Percentiles rank a stretch among this genome's conserved stretches.
phyloP scores from a whole-genome alignment of 148 eudicot species.

The Pouteria glomerata region DNA sequence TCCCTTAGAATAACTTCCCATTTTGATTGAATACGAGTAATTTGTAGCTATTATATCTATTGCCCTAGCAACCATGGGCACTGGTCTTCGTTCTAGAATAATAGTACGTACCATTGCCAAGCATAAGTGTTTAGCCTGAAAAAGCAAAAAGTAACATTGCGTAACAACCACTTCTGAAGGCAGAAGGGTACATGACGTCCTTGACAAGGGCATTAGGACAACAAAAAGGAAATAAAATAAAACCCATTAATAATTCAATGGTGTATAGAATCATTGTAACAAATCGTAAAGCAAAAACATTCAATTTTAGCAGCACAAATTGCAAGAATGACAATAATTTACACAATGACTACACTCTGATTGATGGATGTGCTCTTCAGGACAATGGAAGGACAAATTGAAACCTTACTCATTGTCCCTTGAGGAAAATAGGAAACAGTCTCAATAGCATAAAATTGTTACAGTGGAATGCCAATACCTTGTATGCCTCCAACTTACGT shows the following conservation, averaged over 20 bases:
- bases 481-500: constrained; percentile 75
- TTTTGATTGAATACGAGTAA: constrained; percentile 69
- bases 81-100: constrained; percentile 74
- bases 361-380: background rate
- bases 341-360: background rate
- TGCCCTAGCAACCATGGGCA: constrained; percentile 61
- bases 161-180: background rate
- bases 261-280: background rate
- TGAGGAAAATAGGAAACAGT: background rate
- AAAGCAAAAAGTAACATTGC: constrained; percentile 9
- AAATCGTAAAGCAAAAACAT: background rate
- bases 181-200: background rate
- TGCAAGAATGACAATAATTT: background rate
- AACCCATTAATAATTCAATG: background rate
- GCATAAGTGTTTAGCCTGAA: constrained; percentile 88
- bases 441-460: background rate
- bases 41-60: constrained; percentile 70
- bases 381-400: background rate
- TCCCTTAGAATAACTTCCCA: constrained; percentile 67
- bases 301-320: background rate
- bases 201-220: background rate
- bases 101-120: constrained; percentile 54
- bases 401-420: background rate
- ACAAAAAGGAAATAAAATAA: background rate
- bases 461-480: constrained; percentile 38